Evolutionary conservation across 2,329 filamentous ascomycete genomes (phyloP).

Genomic region (Talaromyces sp.): DNA sequence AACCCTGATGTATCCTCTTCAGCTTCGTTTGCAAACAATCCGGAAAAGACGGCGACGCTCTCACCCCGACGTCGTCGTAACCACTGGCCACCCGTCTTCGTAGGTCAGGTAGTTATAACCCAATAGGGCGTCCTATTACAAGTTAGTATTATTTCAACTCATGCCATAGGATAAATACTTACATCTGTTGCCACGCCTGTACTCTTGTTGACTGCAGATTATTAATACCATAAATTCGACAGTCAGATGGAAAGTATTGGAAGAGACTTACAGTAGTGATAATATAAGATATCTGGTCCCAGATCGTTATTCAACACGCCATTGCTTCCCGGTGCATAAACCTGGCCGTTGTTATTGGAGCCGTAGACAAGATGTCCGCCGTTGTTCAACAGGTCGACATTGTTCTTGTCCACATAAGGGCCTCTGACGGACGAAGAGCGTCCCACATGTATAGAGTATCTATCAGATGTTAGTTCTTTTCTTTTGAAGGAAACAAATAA

Average conservation of each 20-base stretch:
- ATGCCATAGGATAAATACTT: background rate
- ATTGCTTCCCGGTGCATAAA: slow-evolving; percentile 35
- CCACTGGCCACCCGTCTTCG: slow-evolving; percentile 31
- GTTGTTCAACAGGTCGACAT: slow-evolving; percentile 20
- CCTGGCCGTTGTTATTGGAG: slow-evolving; percentile 29
- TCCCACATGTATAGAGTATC: slow-evolving; percentile 32
- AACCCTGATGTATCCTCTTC: background rate
- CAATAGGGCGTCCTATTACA: slow-evolving; percentile 26
- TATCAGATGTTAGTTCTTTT: slow-evolving; percentile 2
- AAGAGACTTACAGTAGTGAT: slow-evolving; percentile 29
- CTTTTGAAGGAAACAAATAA: too few relatives aligned
- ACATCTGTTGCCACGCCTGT: slow-evolving; percentile 24
- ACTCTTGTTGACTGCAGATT: slow-evolving; percentile 25
- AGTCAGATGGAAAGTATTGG: background rate
- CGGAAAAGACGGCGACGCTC: background rate
- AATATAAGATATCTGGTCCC: slow-evolving; percentile 31
- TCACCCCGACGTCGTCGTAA: slow-evolving; percentile 6
- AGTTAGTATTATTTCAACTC: background rate
- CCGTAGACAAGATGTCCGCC: slow-evolving; percentile 32
- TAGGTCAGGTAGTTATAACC: slow-evolving; percentile 35
- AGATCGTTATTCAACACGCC: slow-evolving; percentile 25
- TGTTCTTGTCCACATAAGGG: slow-evolving; percentile 29
- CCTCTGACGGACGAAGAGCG: slow-evolving; percentile 26
- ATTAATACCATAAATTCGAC: background rate
- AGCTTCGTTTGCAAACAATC: background rate